These are phyloP conservation scores for Sanghuangporus baumii DNA, from an alignment of 1,284 basidiomycete genomes.

Conservation along the genomic window DNA sequence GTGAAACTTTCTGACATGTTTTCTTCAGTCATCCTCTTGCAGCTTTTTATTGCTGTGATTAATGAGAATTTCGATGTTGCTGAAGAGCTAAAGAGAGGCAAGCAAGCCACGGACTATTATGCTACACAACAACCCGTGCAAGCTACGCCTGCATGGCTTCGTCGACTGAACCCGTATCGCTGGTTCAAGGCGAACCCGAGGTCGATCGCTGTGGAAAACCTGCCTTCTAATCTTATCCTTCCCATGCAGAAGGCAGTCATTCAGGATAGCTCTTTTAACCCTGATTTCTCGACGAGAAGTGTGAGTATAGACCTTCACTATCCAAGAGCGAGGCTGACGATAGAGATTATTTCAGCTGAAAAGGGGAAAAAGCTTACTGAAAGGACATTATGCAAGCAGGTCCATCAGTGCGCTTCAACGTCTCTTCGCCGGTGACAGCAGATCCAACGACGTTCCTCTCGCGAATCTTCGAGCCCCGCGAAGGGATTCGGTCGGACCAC, in stretches of 20 bases:
- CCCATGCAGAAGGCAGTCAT: conserved; percentile 75
- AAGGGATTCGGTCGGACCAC: conserved; percentile 35
- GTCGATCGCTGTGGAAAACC: conserved; percentile 61
- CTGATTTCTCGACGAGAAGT: conserved; percentile 5
- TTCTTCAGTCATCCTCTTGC: conserved; percentile 79
- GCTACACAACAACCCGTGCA: conserved; percentile 48
- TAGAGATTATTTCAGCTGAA: not conserved
- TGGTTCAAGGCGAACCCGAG: conserved; percentile 74
- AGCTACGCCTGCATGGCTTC: conserved; percentile 63
- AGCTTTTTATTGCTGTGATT: conserved; percentile 98
- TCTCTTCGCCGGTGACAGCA: conserved; percentile 60
- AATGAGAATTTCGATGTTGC: conserved; percentile 96
- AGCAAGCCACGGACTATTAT: conserved; percentile 73
- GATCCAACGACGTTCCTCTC: conserved; percentile 56
- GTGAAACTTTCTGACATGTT: conserved; percentile 15
- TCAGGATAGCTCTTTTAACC: conserved; percentile 44
- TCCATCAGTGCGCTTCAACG: conserved; percentile 58
- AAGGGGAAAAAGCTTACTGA: conserved; percentile 30
- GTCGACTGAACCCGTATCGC: conserved; percentile 83
- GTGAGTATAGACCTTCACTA: conserved; percentile 3
- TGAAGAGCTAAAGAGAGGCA: conserved; percentile 83
- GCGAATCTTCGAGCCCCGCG: conserved; percentile 44
- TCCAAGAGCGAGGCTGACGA: not conserved
- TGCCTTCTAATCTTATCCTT: conserved; percentile 68
- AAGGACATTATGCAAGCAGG: conserved; percentile 46